Conservation (phyloP, 805 yeast genomes). For the Wickerhamomyces strasburgensis region DNA sequence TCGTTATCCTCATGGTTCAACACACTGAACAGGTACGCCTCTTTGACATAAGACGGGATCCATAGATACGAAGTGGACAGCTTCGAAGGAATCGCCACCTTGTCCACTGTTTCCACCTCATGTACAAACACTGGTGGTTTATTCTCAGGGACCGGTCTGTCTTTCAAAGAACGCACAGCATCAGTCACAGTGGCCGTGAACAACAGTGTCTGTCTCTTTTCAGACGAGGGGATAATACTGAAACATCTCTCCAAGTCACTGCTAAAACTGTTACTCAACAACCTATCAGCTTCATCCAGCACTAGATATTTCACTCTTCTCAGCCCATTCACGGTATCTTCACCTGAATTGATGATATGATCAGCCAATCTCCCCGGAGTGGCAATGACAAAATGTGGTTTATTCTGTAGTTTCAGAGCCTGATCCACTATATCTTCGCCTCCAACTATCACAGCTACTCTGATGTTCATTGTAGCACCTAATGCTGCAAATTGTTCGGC, state of each 20-base stretch:
- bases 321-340: constrained; percentile 77
- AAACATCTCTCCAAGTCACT: constrained; percentile 73
- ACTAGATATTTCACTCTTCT: constrained; percentile 77
- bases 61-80: constrained; percentile 62
- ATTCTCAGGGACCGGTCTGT: constrained; percentile 50
- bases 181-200: constrained; percentile 97
- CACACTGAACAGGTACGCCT: constrained; percentile 73
- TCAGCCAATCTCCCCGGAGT: constrained; percentile 97
- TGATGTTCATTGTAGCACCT: constrained; percentile 83
- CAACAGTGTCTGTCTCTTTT: constrained; percentile 75
- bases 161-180: constrained; percentile 75
- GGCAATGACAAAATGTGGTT: constrained; percentile 93
- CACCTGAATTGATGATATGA: constrained; percentile 83
- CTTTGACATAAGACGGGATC: constrained; percentile 85
- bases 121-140: constrained; percentile 58
- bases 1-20: constrained; percentile 57
- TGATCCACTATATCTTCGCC: constrained; percentile 94
- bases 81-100: constrained; percentile 76
- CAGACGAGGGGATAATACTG: constrained; percentile 62
- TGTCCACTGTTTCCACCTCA: constrained; percentile 69
- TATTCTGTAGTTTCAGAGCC: constrained; percentile 69
- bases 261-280: constrained; percentile 79
- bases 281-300: constrained; percentile 92
- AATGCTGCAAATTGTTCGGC: constrained; percentile 95
- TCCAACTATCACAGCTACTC: constrained; percentile 83